Percentiles rank a stretch among this genome's conserved stretches.
Evolutionary conservation across 352 stramenopile species (phyloP).

Genomic region (Thalassiosira exigua): DNA sequence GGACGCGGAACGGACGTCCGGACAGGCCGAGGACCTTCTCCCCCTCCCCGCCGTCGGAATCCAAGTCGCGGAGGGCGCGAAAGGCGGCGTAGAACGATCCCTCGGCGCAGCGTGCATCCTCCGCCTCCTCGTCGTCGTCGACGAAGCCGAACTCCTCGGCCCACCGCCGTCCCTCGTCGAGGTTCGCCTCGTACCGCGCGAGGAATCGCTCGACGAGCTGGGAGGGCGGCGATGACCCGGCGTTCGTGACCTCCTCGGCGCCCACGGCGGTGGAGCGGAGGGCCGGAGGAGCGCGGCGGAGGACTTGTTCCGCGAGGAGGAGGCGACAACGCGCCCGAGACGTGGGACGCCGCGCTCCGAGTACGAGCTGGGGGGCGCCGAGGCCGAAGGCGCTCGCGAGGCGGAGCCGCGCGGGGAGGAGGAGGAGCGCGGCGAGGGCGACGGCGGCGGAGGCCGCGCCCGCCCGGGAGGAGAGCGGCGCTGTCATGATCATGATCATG

Average conservation of each 20-base stretch:
- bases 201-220: conserved; percentile 39
- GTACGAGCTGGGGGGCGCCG: neutral
- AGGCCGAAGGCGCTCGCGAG: neutral
- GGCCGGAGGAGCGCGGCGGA: too few species aligned
- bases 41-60: conserved; percentile 1
- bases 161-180: conserved; percentile 54
- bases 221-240: conserved; percentile 20
- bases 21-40: conserved; percentile 43
- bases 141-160: conserved; percentile 67
- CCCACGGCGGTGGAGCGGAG: conserved; percentile 19
- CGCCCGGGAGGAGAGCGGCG: too few species aligned
- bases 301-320: too few species aligned
- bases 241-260: neutral
- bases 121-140: conserved; percentile 21
- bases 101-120: too few species aligned
- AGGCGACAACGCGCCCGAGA: too few species aligned
- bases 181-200: conserved; percentile 26
- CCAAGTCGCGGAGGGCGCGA: conserved; percentile 57
- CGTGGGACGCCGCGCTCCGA: neutral
- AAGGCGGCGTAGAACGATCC: conserved; percentile 69
- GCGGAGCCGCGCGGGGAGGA: too few species aligned
- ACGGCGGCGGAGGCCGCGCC: too few species aligned
- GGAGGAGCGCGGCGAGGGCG: too few species aligned
- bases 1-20: conserved; percentile 45
- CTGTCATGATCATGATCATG: too few species aligned